Evolutionary conservation across 768 basidiomycete species (phyloP).

Genomic region (Floccularia luteovirens): DNA sequence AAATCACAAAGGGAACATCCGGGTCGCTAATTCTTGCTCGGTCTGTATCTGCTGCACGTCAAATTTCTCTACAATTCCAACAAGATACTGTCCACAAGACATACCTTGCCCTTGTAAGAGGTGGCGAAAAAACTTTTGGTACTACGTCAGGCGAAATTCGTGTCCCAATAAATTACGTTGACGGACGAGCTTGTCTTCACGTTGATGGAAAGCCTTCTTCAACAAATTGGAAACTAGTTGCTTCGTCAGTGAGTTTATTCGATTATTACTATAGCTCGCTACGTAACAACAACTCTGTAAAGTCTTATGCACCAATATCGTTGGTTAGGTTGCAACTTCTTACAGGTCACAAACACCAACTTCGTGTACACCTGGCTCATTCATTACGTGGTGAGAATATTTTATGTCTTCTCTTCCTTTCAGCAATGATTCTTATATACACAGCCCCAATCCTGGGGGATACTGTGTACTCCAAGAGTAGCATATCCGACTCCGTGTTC

Average conservation of each 20-base stretch:
- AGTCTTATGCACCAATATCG: slow-evolving; percentile 39
- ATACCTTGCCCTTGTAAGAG: slow-evolving; percentile 60
- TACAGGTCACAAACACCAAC: slow-evolving; percentile 66
- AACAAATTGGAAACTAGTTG: slow-evolving; percentile 54
- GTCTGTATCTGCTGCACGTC: slow-evolving; percentile 29
- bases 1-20: slow-evolving; percentile 42
- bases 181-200: slow-evolving; percentile 39
- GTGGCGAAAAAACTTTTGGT: slow-evolving; percentile 37
- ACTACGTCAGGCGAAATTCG: slow-evolving; percentile 31
- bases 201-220: slow-evolving; percentile 23
- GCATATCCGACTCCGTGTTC: slow-evolving; percentile 16
- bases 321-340: slow-evolving; percentile 47
- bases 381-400: slow-evolving; percentile 33
- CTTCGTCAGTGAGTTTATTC: slow-evolving; percentile 43
- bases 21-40: slow-evolving; percentile 54
- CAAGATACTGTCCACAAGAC: slow-evolving; percentile 41
- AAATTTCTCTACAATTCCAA: slow-evolving; percentile 50
- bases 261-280: not conserved
- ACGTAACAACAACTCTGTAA: slow-evolving; percentile 4
- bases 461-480: slow-evolving; percentile 34
- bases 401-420: slow-evolving; percentile 1
- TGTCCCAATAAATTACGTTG: slow-evolving; percentile 27
- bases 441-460: slow-evolving; percentile 68
- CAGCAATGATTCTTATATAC: not conserved
- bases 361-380: slow-evolving; percentile 56